Evolutionary conservation across 2,329 filamentous ascomycete genomes (phyloP), one percentile per base, ranked within the genome.

Genomic region (Diaporthe helianthi): DNA sequence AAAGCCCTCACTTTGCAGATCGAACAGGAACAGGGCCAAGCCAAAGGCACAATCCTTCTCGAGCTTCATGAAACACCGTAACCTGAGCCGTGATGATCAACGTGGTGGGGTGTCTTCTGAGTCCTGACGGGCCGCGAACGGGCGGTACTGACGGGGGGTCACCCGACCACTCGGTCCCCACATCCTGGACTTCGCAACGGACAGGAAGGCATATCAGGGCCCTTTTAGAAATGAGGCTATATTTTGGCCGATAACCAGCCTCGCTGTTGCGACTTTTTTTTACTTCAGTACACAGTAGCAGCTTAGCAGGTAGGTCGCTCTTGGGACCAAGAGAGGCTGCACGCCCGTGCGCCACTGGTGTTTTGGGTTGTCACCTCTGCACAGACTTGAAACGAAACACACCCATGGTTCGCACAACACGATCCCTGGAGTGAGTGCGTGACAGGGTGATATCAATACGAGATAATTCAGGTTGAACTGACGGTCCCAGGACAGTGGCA

Each of bases 331-430:
- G 53, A 31, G 24, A 13, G 58, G 58, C 44, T 47, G 41, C 13
- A 22, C 29, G 58, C 58, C 58, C 58, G 58, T 63, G 58, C 58
- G 58, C 58, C 58, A 63, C 58, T 44, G 58, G 58, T 63, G 58
- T 63, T 63, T 63, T 63, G 44, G 58, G 36, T 49, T 44, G 29
- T 36, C 41, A 36, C 58, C 29, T 47, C 58, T 63, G 58, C 58
- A 63, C 58, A 49, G 58, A 63, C 58, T 63, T 63, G 58, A 63
- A 49, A 63, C 58, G 58, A 63, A 63, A 63, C 58, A 49, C 44
- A 49, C 26, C 33, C n/a, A 49, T 49, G 29, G 22, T n/a, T n/a
- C n/a, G n/a, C n/a, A n/a, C n/a, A n/a, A n/a, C 29, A 29, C n/a
- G 19, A 33, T 46, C 29, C 41, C 33, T 29, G 19, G 13, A 10